Evolutionary conservation across 768 basidiomycete species (phyloP).

Genomic region (Amanita exitialis): DNA sequence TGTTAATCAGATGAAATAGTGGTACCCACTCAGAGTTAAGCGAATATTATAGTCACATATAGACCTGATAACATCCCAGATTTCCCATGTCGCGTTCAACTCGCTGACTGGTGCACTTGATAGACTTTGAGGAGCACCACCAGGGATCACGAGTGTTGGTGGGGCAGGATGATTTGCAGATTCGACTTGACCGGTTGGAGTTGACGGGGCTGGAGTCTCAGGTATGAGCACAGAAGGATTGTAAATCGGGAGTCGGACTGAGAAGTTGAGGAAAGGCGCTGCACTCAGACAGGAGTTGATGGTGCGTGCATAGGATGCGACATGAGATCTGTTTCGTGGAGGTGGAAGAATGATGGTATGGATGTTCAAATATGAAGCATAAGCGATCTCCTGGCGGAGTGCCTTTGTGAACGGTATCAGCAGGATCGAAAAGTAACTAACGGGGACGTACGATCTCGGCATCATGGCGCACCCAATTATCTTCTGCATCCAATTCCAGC

Average conservation of each 20-base stretch:
- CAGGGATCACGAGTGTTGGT: constrained; percentile 28
- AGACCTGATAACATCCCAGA: constrained; percentile 93
- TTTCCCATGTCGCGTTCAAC: constrained; percentile 85
- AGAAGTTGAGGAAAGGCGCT: constrained; percentile 66
- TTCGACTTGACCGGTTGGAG: not conserved
- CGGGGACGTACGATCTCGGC: constrained; percentile 72
- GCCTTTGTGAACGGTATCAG: constrained; percentile 41
- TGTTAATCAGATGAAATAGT: constrained; percentile 3
- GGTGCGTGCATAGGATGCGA: constrained; percentile 89
- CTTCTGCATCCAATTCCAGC: constrained; percentile 88
- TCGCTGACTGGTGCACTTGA: constrained; percentile 39
- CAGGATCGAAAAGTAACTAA: constrained; percentile 3
- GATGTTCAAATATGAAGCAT: constrained; percentile 87
- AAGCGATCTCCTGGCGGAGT: constrained; percentile 84
- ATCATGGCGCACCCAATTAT: constrained; percentile 93
- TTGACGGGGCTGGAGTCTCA: constrained; percentile 15
- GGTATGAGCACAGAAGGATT: constrained; percentile 55
- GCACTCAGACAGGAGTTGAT: constrained; percentile 69
- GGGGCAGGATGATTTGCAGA: constrained; percentile 10
- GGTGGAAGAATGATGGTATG: constrained; percentile 81
- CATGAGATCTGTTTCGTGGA: constrained; percentile 71
- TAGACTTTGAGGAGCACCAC: constrained; percentile 19
- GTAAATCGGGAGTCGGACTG: constrained; percentile 76
- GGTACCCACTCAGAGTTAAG: constrained; percentile 54
- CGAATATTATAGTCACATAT: constrained; percentile 79